phyloP scores from a whole-genome alignment of 495 filamentous ascomycete species.

The Xylaria curta region DNA sequence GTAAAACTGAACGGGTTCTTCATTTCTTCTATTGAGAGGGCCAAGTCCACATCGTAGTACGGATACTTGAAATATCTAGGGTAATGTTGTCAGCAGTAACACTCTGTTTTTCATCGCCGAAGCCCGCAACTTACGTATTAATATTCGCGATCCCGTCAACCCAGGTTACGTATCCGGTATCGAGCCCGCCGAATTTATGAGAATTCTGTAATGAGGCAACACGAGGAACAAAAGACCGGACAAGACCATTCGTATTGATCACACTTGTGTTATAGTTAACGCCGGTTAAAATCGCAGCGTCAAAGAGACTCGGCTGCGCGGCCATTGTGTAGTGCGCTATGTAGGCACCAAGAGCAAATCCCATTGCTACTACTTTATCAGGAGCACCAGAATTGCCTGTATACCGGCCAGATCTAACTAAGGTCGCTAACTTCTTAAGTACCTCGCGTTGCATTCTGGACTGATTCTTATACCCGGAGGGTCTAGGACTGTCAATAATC shows the following conservation, averaged over 20 bases:
- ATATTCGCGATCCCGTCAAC: neutral
- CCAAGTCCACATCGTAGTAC: neutral
- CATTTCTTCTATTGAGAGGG: neutral
- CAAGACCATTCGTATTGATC: neutral
- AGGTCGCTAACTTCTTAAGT: neutral
- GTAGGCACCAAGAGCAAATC: neutral
- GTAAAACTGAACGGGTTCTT: neutral
- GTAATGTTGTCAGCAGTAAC: neutral
- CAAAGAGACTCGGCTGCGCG: neutral
- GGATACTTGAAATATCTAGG: neutral
- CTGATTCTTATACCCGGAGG: neutral
- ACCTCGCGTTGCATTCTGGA: neutral
- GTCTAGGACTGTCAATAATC: neutral
- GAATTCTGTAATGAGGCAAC: slow-evolving; percentile 1
- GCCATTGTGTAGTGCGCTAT: neutral
- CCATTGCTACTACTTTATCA: neutral
- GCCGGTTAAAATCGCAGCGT: neutral
- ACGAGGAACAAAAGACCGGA: neutral
- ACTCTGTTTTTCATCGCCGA: neutral
- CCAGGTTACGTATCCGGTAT: neutral
- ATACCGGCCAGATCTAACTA: neutral
- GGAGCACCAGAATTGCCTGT: neutral
- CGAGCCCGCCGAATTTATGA: neutral
- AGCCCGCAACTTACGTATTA: neutral
- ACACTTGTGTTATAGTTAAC: neutral